A percentile compares a stretch with the other conserved stretches of the same genome.
These are phyloP conservation scores for Cutaneotrichosporon sp. DNA, from an alignment of 1,284 basidiomycete genomes.

Conservation along the genomic window DNA sequence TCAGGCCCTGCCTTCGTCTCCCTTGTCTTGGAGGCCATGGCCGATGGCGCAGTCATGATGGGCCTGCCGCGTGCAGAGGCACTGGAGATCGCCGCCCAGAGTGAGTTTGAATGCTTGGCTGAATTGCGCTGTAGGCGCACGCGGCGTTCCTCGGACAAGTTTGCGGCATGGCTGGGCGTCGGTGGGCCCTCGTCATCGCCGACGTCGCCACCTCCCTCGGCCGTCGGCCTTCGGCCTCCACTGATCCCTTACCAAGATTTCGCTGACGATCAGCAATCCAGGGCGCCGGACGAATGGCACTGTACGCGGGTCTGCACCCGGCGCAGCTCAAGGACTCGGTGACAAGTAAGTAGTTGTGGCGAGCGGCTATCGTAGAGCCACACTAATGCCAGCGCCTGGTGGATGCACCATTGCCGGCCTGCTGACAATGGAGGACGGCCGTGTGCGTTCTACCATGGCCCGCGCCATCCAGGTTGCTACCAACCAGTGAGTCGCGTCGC, in stretches of 20 bases:
- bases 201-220: neutral
- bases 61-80: constrained; percentile 91
- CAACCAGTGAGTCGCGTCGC: constrained; percentile 56
- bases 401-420: constrained; percentile 98
- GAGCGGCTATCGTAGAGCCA: too few relatives aligned
- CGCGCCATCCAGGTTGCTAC: constrained; percentile 92
- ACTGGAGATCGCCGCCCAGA: constrained; percentile 90
- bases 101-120: constrained; percentile 55
- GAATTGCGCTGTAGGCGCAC: too few relatives aligned
- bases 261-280: constrained; percentile 66
- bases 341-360: constrained; percentile 75
- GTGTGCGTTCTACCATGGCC: constrained; percentile 90
- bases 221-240: neutral
- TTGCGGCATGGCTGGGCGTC: too few relatives aligned
- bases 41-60: constrained; percentile 99
- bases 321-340: constrained; percentile 97
- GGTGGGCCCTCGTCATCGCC: too few relatives aligned
- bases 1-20: constrained; percentile 96
- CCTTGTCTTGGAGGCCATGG: constrained; percentile 96
- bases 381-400: constrained; percentile 69
- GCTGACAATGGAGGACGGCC: constrained; percentile 89
- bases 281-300: constrained; percentile 92
- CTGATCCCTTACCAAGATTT: neutral
- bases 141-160: too few relatives aligned
- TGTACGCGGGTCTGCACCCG: constrained; percentile 82